Evolutionary conservation across 805 yeast genomes (phyloP), one percentile per base, ranked within the genome.

Genomic region (Myxozyma udenii): DNA sequence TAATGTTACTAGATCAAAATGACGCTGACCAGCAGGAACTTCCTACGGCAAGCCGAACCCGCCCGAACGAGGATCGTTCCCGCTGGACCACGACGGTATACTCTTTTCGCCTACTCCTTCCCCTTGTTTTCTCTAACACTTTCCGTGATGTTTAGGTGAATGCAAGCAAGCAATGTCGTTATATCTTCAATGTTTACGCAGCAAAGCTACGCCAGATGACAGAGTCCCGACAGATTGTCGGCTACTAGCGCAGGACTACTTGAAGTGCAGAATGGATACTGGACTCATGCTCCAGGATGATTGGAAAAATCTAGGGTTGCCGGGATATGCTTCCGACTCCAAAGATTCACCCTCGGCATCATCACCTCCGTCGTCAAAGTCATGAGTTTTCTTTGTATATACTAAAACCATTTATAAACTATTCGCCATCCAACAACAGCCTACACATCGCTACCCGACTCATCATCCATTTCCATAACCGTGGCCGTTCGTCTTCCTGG

Each of bases 51-150:
- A 62, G 12, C 96, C 97, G 7, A 84, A 91, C 0, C 96, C 98
- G 21, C 98, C 98, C 1, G 96, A 91, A 60, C 74, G 96, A 60
- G 98, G 98, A 0, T 87, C 98, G 0, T 91, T 91, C 68, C 98
- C 98, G 0, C 72, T 91, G 41, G 98, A 91, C 64, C 98, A 91
- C 64, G 83, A 79, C 53, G 78, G 78, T 55, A 38, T 24, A 28
- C 14, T 28, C 12, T 14, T 9, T 28, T 21, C 25, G 12, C 24
- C 16, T n/a, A 40, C 7, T 18, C 19, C 19, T 9, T 22, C 16
- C n/a, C 25, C n/a, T 16, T 14, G 3, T 4, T 2, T 28, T 18
- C 25, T 19, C 25, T n/a, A n/a, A n/a, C n/a, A n/a, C n/a, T n/a
- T n/a, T n/a, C n/a, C n/a, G n/a, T n/a, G n/a, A n/a, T n/a, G n/a